These are phyloP conservation scores for Candida koratica DNA, from an alignment of 805 yeast species.

Conservation along the genomic window DNA sequence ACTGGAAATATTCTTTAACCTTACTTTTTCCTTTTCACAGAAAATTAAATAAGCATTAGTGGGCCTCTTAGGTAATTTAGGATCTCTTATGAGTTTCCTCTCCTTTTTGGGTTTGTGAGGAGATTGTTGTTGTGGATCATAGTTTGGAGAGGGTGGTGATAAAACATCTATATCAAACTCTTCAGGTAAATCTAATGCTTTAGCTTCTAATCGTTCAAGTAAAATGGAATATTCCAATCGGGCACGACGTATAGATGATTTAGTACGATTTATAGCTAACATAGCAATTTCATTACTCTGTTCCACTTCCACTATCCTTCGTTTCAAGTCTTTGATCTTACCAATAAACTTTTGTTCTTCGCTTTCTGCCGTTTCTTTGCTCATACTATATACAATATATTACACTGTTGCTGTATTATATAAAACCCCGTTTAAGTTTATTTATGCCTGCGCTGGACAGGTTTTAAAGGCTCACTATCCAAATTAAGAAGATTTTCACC, in stretches of 20 bases:
- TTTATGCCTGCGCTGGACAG: too few relatives aligned
- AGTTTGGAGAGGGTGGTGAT: conserved; percentile 37
- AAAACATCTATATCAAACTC: conserved; percentile 33
- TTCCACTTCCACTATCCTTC: conserved; percentile 67
- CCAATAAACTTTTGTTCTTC: conserved; percentile 46
- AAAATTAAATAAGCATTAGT: conserved; percentile 84
- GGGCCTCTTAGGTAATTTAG: conserved; percentile 83
- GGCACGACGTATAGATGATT: conserved; percentile 68
- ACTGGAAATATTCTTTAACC: conserved; percentile 56
- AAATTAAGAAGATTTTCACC: too few relatives aligned
- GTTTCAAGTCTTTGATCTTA: conserved; percentile 69
- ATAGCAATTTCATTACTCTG: conserved; percentile 73
- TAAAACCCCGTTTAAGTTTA: too few relatives aligned
- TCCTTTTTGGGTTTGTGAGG: conserved; percentile 13
- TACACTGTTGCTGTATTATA: too few relatives aligned
- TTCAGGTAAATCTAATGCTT: conserved; percentile 34
- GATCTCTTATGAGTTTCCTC: conserved; percentile 51
- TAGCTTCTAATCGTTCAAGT: conserved; percentile 71
- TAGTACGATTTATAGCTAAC: conserved; percentile 72
- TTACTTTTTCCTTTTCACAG: conserved; percentile 82
- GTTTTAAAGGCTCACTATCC: too few relatives aligned
- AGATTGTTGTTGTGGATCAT: conserved; percentile 24
- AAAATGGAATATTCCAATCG: conserved; percentile 80
- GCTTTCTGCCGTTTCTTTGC: conserved; percentile 4
- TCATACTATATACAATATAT: background rate